Evolutionary conservation across 352 stramenopile genomes (phyloP), one percentile per base, ranked within the genome.

Genomic region (Phytophthora macrochlamydospora): DNA sequence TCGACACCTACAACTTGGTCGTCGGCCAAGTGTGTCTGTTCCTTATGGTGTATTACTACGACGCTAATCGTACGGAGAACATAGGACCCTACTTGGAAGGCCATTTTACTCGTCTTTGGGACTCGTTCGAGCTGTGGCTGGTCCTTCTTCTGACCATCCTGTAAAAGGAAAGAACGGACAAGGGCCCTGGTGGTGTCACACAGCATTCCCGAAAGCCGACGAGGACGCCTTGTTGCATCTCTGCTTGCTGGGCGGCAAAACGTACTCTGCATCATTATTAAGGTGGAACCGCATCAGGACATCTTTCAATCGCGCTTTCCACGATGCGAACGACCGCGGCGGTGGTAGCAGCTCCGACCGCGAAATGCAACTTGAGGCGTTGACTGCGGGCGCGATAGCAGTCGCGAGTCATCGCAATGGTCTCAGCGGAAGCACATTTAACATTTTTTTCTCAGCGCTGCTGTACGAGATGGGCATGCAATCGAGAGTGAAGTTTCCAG

Each of bases 321-420:
- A 6, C 9, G 35, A 40, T 40, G 1, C 35, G 18, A 24, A 24
- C 18, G 18, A 24, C 18, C 18, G 18, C 18, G 18, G 18, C 18
- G 18, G 18, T 24, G 18, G 18, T 24, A 24, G 18, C 18, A 24
- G 18, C 18, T 24, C 18, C 35, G 35, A 40, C 6, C 35, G 35
- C 35, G 35, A 40, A 40, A 40, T 40, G 35, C 35, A 11, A 40
- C 9, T 40, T 6, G 35, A 40, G 35, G 35, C 35, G 31, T 45
- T 38, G 29, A 29, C 31, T 24, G 30, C 28, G 9, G 49, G 49
- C 13, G 49, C 49, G 4, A 55, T 55, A 30, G 49, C 42, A 42
- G 29, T 31, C 28, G 30, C 49, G 4, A 55, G 49, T 12, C 49
- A 42, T n/a, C 28, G n/a, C 12, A 55, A 55, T 8, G 49, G 49